Evolutionary conservation across 768 basidiomycete species (phyloP).

Genomic region (Lentinula edodes): DNA sequence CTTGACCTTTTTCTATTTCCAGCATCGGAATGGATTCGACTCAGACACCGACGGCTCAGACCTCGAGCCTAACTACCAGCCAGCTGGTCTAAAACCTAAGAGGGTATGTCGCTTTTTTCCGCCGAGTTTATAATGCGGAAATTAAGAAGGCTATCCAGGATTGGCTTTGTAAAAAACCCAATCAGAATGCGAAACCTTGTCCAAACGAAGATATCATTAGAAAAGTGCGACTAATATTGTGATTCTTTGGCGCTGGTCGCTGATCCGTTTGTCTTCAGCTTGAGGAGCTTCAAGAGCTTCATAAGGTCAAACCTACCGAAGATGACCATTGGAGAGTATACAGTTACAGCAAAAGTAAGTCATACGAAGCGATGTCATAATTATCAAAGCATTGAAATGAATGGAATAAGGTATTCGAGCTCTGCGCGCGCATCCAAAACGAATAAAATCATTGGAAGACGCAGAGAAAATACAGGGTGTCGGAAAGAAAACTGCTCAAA

Average conservation of each 20-base stretch:
- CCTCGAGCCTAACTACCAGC: slow-evolving; percentile 11
- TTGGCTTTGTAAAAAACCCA: slow-evolving; percentile 60
- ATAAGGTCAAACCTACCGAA: slow-evolving; percentile 51
- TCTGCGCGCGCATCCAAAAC: slow-evolving; percentile 47
- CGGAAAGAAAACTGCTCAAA: slow-evolving; percentile 70
- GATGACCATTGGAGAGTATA: slow-evolving; percentile 67
- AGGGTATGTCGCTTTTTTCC: not conserved
- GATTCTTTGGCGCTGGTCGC: not conserved
- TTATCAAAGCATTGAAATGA: not conserved
- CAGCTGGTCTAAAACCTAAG: slow-evolving; percentile 11
- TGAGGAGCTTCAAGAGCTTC: slow-evolving; percentile 57
- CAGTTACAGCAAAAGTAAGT: slow-evolving; percentile 61
- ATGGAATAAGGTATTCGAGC: slow-evolving; percentile 48
- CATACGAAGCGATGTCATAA: not conserved
- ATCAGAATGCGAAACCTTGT: slow-evolving; percentile 25
- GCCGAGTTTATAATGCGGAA: not conserved
- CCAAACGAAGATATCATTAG: slow-evolving; percentile 72
- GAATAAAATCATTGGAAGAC: slow-evolving; percentile 53
- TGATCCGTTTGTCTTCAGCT: slow-evolving; percentile 36
- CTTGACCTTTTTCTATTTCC: not conserved
- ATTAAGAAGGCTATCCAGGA: slow-evolving; percentile 32
- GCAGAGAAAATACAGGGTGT: slow-evolving; percentile 57
- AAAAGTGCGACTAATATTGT: slow-evolving; percentile 39
- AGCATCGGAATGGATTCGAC: not conserved
- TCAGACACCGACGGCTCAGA: slow-evolving; percentile 26